Conservation (phyloP, 2,329 filamentous ascomycete genomes). For the Cladosporium cucumerinum region DNA sequence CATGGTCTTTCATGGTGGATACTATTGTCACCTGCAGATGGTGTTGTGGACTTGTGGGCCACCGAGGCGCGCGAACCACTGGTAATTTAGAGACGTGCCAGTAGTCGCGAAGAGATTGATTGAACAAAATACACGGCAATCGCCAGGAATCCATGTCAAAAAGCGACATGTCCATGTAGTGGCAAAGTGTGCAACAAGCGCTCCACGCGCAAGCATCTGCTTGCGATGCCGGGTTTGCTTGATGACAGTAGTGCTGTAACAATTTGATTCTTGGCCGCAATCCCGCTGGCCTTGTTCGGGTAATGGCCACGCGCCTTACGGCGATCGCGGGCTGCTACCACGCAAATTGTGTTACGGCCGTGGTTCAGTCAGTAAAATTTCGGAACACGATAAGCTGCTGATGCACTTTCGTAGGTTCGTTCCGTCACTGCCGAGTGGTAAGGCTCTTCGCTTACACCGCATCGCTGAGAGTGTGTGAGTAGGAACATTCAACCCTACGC, state of each 20-base stretch:
- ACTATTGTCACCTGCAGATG: slow-evolving; percentile 10
- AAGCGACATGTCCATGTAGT: slow-evolving; percentile 1
- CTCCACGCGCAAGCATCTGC: background rate
- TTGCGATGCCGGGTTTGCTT: background rate
- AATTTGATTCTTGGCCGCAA: background rate
- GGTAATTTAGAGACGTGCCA: background rate
- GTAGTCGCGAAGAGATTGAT: background rate
- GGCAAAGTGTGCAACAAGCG: background rate
- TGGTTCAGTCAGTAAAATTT: background rate
- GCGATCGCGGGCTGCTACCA: background rate
- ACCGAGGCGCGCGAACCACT: slow-evolving; percentile 3
- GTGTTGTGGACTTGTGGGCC: slow-evolving; percentile 7
- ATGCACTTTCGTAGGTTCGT: background rate
- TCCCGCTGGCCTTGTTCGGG: background rate
- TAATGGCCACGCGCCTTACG: background rate
- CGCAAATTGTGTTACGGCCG: slow-evolving; percentile 2
- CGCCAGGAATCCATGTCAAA: background rate
- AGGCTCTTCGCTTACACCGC: slow-evolving; percentile 11
- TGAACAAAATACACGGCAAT: background rate
- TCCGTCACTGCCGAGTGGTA: slow-evolving; percentile 7
- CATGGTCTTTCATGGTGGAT: background rate
- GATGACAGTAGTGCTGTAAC: slow-evolving; percentile 9
- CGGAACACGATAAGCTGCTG: slow-evolving; percentile 4
- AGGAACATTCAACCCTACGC: background rate
- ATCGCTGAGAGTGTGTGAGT: background rate